Evolutionary conservation across 192 early-diverging fungal species (phyloP), one percentile per base, ranked within the genome.

Genomic region (Coemansia sp.): DNA sequence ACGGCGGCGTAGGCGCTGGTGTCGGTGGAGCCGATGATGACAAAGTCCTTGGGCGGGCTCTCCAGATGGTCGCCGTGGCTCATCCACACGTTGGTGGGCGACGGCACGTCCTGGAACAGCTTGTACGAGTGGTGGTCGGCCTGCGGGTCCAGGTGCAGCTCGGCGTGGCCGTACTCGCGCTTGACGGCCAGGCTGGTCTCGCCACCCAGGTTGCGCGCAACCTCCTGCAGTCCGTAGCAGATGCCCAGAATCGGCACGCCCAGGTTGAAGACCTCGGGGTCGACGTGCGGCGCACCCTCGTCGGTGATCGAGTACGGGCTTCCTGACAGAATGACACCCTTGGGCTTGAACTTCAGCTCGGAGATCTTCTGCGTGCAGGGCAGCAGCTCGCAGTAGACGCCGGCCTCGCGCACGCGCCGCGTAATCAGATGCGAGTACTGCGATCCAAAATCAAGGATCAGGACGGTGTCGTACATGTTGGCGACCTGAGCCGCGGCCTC

Each of bases 361-460:
- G 84, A 74, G 50, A 98, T 85, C 84, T 92, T 93, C 64, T 89
- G 85, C 54, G 93, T 99, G 82, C 96, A 99, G 32, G 96, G 93
- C 37, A 91, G 79, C 52, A 99, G 83, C 81, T 99, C 96, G 81
- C 93, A 97, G 83, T 99, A 99, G 46, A 99, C 91, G 50, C 96
- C 96, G 60, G 90, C 84, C 70, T 97, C 94, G 64, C 96, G 84
- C 62, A 99, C 82, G 48, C 96, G 86, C 29, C 94, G 83, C 34
- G 94, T 91, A 76, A 99, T 95, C 62, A 99, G 83, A 66, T 99
- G 94, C 11, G 94, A 94, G 80, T 95, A 96, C 78, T 99, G 96
- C 26, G 92, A 95, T 57, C 96, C 96, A 84, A 97, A 97, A 80
- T 99, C 96, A 53, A 98, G 81, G 77, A 98, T 98, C 55, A 98